Conservation (phyloP, 2,329 filamentous ascomycete species). For the Diplocarpon mali region DNA sequence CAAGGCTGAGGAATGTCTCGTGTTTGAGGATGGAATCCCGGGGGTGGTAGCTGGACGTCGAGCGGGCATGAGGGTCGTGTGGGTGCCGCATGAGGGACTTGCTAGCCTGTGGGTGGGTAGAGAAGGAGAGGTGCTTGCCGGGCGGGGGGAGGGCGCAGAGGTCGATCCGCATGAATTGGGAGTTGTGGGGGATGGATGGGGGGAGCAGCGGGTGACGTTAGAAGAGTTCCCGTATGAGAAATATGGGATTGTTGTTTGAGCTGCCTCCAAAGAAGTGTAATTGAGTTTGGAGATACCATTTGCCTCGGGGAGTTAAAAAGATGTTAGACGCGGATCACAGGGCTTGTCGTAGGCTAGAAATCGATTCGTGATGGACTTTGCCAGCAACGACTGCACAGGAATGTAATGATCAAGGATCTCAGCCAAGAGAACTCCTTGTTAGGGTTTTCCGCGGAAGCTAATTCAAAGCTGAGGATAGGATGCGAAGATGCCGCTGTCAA, state of each 20-base stretch:
- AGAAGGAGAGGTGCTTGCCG: conserved; percentile 75
- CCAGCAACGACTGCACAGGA: no score
- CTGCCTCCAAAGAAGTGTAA: no score
- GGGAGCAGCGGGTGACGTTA: conserved; percentile 40
- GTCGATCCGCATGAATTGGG: conserved; percentile 40
- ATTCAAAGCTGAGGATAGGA: no score
- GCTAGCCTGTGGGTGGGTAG: conserved; percentile 63
- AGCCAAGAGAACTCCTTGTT: no score
- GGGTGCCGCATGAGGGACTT: conserved; percentile 76
- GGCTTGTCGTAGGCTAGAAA: no score
- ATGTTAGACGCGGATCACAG: no score
- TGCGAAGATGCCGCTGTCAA: no score
- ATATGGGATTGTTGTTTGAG: conserved; percentile 40
- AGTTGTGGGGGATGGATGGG: conserved; percentile 48
- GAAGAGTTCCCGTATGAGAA: conserved; percentile 45
- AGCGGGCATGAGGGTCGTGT: conserved; percentile 89
- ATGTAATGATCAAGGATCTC: no score
- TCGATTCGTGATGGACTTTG: no score
- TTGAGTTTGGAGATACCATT: no score
- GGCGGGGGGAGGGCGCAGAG: conserved; percentile 36
- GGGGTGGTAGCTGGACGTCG: conserved; percentile 83
- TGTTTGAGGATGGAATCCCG: conserved; percentile 90
- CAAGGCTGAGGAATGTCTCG: conserved; percentile 75
- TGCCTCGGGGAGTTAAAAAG: no score
- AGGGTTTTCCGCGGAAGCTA: no score